Base-by-base conservation (phyloP, 805 yeast species). In the Starmerella stellata region DNA sequence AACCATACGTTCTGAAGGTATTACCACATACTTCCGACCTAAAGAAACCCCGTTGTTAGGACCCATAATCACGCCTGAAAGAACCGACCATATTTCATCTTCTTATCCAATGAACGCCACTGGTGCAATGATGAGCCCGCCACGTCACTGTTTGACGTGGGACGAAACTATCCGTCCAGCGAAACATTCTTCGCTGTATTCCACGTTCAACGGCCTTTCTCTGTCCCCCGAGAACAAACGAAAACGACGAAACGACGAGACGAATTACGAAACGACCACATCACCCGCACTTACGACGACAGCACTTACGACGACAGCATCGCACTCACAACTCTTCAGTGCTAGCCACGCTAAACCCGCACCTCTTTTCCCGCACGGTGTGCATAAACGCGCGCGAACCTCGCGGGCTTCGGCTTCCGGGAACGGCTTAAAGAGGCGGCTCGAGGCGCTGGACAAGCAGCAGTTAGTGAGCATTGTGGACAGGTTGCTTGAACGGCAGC, bases 371-470 rank as follows among this genome's bases (percentile, higher is more conserved):
- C 13, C 21, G 34, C 23, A 17, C 9, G 32, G 39, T 36, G 41
- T 38, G 21, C 35, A 33, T 18, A 44, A 42, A 36, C 41, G 48
- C 31, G 5, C 45, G 36, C 41, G 43, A 30, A 19, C 39, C 25
- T 16, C 30, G 14, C n/a, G 32, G 29, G 29, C 38, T 40, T 17
- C 15, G 23, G 14, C 28, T 19, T 4, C 17, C 21, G 30, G 35
- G 25, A 21, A 30, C 27, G 44, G 90, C 3, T 52, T 78, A 16
- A 55, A 61, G 35, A 64, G 93, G 42, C 57, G 78, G 21, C 63
- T 81, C 17, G 90, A 81, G 54, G 70, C 77, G 7, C 60, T 81
- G 42, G 78, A 75, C 54, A 68, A 68, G 39, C 53, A 62, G 37
- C 62, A 71, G 32, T 61, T 81, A 27, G 72, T 70, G 49, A 48